Conservation (phyloP, 208 protist genomes). For the Balamuthia mandrillaris region DNA sequence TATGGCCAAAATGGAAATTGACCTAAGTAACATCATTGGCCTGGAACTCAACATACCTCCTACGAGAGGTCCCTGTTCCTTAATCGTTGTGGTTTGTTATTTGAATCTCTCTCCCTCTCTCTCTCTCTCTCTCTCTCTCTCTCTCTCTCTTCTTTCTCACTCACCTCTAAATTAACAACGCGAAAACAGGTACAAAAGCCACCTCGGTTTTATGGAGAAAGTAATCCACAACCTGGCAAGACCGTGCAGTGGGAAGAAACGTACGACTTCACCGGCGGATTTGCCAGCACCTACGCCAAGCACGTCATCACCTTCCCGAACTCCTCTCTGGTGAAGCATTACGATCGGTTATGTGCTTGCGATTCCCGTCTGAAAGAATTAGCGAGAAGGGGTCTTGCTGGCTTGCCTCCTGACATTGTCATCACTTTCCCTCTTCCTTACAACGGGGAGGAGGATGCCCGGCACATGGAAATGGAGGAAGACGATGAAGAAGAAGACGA, state of each 20-base stretch:
- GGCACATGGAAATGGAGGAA: too few relatives aligned
- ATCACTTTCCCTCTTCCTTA: too few relatives aligned
- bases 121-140: too few relatives aligned
- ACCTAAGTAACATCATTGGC: not conserved
- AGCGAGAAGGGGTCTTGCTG: too few relatives aligned
- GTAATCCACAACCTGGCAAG: not conserved
- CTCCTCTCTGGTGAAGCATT: not conserved
- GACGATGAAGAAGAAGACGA: too few relatives aligned
- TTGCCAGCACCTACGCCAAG: not conserved
- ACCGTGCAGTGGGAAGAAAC: not conserved
- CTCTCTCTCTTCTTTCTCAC: too few relatives aligned
- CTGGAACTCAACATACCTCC: not conserved
- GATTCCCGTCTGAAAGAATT: not conserved
- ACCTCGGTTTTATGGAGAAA: not conserved
- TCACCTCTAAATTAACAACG: too few relatives aligned
- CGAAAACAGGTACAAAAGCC: not conserved
- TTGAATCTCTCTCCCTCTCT: too few relatives aligned
- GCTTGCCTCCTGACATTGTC: too few relatives aligned
- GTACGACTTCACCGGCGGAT: not conserved
- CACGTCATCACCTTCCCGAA: constrained; percentile 11
- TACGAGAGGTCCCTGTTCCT: not conserved
- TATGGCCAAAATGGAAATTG: not conserved
- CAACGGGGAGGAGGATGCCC: too few relatives aligned
- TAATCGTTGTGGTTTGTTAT: too few relatives aligned
- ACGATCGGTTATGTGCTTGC: not conserved